Evolutionary conservation across 805 yeast species (phyloP).

Genomic region (Kodamaea laetipori): DNA sequence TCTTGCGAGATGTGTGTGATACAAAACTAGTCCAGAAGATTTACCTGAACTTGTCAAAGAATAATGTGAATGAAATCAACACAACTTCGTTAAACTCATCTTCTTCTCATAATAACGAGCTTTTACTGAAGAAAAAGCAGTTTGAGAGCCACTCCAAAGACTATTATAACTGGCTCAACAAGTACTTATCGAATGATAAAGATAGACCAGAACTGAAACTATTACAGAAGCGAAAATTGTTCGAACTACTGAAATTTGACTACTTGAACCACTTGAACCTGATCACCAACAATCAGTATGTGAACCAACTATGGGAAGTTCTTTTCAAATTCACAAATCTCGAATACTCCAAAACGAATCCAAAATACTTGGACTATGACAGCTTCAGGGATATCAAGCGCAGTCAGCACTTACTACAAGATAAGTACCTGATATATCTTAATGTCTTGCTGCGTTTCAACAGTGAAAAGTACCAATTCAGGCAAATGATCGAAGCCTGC

Average conservation of each 20-base stretch:
- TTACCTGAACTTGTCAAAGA: constrained; percentile 13
- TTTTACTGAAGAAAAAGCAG: constrained; percentile 28
- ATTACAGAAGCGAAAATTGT: constrained; percentile 36
- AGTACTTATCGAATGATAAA: constrained; percentile 45
- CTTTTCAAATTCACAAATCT: constrained; percentile 37
- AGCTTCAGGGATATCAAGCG: constrained; percentile 18
- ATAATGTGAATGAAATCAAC: constrained; percentile 4
- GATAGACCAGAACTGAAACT: constrained; percentile 45
- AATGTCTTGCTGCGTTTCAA: constrained; percentile 39
- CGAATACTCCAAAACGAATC: constrained; percentile 15
- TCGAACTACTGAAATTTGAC: constrained; percentile 48
- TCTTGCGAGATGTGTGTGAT: constrained; percentile 33
- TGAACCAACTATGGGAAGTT: constrained; percentile 39
- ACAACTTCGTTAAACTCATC: constrained; percentile 9
- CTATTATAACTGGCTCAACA: constrained; percentile 46
- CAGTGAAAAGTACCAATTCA: constrained; percentile 42
- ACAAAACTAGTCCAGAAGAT: constrained; percentile 31
- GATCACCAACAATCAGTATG: constrained; percentile 42
- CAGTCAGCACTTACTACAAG: constrained; percentile 21
- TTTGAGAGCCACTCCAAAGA: constrained; percentile 46
- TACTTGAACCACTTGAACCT: constrained; percentile 45
- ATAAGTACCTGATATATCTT: constrained; percentile 34
- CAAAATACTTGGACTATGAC: constrained; percentile 19
- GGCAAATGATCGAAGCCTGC: constrained; percentile 45
- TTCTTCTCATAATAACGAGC: constrained; percentile 21